Evolutionary conservation across 176 grass and related monocot species (phyloP), one percentile per base, ranked within the genome.

Genomic region (Oryza australiensis): DNA sequence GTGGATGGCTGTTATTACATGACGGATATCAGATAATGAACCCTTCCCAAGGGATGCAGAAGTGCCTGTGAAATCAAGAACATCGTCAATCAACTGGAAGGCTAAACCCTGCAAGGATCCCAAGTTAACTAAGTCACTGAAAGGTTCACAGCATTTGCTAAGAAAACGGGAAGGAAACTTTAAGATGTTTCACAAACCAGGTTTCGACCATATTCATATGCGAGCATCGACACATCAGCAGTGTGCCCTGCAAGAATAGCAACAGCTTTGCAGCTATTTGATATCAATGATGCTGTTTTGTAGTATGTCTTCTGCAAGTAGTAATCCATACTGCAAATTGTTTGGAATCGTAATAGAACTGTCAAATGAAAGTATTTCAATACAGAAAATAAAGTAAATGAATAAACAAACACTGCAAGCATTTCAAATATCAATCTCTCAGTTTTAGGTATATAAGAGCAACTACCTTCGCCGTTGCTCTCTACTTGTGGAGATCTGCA

Each of bases 251-350:
- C 91, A 77, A 99, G 93, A 86, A 99, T 64, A 74, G 96, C 93
- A 87, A 95, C 81, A 64, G 93, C 78, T 78, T 95, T 95, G 85
- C 96, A 99, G 81, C 96, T 99, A 74, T 95, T 99, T 77, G 96
- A 99, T 82, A 99, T 93, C 87, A 99, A 83, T 37, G 96, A 99
- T 23, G 93, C 91, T 33, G 96, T 99, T 86, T 99, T 99, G 93
- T 91, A 95, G 85, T 99, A 99, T 75, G 96, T 94, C 87, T 99
- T 99, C 80, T 92, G 82, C 70, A 99, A 53, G 77, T 99, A 99
- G 80, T 99, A 94, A 34, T 99, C 96, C 96, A 99, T 99, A 86
- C 96, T 99, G 89, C 78, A 86, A 29, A 86, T 72, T 66, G 70
- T 68, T 62, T 4, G 23, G 1, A 83, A 83, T 63, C 38, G 23